phyloP scores from a whole-genome alignment of 2,329 filamentous ascomycete species.

The Xylaria sp. region DNA sequence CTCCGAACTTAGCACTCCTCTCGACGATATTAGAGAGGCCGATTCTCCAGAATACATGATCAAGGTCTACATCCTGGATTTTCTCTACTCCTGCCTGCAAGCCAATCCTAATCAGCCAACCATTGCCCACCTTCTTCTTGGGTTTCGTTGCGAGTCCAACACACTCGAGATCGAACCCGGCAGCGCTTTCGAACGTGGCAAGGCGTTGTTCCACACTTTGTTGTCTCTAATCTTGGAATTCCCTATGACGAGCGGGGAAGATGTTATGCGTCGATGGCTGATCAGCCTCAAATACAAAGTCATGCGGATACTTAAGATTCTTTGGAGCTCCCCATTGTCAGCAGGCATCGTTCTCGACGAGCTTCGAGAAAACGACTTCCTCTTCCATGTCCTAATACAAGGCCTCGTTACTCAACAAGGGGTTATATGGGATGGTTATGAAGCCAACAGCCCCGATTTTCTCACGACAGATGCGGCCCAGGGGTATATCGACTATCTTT shows the following conservation, averaged over 20 bases:
- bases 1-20: conserved; percentile 65
- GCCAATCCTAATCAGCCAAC: conserved; percentile 77
- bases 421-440: conserved; percentile 73
- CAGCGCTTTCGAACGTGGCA: conserved; percentile 70
- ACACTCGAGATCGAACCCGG: conserved; percentile 68
- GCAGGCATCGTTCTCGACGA: conserved; percentile 74
- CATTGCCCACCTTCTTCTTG: conserved; percentile 87
- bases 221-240: conserved; percentile 71
- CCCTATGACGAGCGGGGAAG: conserved; percentile 63
- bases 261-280: conserved; percentile 67
- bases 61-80: conserved; percentile 83
- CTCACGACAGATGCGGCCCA: conserved; percentile 67
- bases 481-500: conserved; percentile 76
- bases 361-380: conserved; percentile 75
- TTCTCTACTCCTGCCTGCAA: conserved; percentile 78
- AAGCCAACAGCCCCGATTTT: conserved; percentile 65
- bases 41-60: conserved; percentile 75
- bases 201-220: conserved; percentile 83
- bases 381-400: conserved; percentile 74
- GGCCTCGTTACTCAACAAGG: conserved; percentile 72
- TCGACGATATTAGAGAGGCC: conserved; percentile 74
- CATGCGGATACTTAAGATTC: conserved; percentile 73
- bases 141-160: conserved; percentile 77
- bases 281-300: conserved; percentile 69
- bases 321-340: conserved; percentile 85